Base-by-base conservation (phyloP, 495 filamentous ascomycete genomes). In the Neurospora sublineolata region DNA sequence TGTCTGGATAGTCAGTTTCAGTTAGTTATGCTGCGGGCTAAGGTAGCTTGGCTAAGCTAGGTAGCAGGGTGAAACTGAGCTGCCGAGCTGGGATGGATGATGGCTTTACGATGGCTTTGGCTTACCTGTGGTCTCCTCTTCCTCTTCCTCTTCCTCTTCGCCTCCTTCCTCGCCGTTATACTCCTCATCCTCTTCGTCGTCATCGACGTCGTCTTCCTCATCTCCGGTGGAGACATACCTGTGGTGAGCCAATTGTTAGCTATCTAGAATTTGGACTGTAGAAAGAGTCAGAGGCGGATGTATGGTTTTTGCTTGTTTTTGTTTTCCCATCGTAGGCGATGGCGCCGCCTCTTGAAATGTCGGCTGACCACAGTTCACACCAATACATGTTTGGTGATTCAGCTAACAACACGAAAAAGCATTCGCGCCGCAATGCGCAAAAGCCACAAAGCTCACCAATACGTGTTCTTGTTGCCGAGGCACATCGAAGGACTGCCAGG, bases 161-260 rank as follows among this genome's bases (percentile, higher is more conserved):
- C 72, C 81, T 12, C 74, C 80, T 7, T 72, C 83, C 16, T 79
- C 83, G 11, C 72, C 80, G 69, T 83, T 78, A 18, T 73, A 80
- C 27, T 81, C 78, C 10, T 73, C 68, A 60, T 80, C 79, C 37
- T 77, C 77, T 10, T 80, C 82, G 27, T 78, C 80, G 10, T 81
- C 79, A 27, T 83, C 81, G 0, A 77, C 80, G 3, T 77, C 79
- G 1, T 80, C 77, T 14, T 79, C 77, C 1, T 79, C 81, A 2
- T 84, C 82, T 9, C 84, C 83, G 14, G 52, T 64, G 52, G 52
- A 64, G 52, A 83, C 78, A 60, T 84, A 80, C 73, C 80, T 80
- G 44, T 27, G 40, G 23, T n/a, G 27, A 4, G 42, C 38, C n/a
- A 69, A 7, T 27, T 70, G 68, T 68, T 68, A 73, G 36, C n/a